Evolutionary conservation across 129 eudicot species (phyloP).

Genomic region (Smallanthus sonchifolius): DNA sequence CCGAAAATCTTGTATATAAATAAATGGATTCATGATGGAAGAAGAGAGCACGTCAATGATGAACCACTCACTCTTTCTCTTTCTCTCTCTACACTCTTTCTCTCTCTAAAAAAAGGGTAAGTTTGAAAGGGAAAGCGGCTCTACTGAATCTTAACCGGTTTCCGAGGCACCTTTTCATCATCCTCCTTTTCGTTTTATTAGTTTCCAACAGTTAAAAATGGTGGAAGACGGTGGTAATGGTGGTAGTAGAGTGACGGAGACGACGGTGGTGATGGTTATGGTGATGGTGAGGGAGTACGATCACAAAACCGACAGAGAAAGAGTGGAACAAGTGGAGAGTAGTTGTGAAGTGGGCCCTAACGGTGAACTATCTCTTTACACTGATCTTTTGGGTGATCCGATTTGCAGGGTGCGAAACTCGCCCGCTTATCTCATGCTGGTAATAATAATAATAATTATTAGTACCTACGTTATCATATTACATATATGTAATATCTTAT

Average conservation of each 20-base stretch:
- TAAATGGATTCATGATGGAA: conserved; percentile 26
- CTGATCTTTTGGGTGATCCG: conserved; percentile 98
- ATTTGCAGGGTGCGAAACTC: conserved; percentile 91
- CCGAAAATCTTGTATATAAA: conserved; percentile 28
- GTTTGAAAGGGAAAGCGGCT: conserved; percentile 34
- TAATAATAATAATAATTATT: background rate
- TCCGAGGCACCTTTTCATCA: conserved; percentile 26
- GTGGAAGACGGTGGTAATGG: conserved; percentile 23
- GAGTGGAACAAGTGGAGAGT: conserved; percentile 79
- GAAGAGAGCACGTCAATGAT: conserved; percentile 30
- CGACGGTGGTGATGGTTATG: conserved; percentile 37
- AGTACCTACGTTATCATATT: too few species aligned
- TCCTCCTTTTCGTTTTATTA: background rate
- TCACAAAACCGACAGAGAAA: conserved; percentile 35
- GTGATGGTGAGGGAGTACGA: conserved; percentile 64
- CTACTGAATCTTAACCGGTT: conserved; percentile 27
- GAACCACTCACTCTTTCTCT: conserved; percentile 19
- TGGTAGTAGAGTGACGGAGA: conserved; percentile 11
- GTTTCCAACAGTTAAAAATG: background rate
- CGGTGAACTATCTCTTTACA: conserved; percentile 70
- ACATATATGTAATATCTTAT: too few species aligned
- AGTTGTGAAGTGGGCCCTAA: conserved; percentile 90
- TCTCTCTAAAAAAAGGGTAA: conserved; percentile 29
- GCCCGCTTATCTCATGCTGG: conserved; percentile 93
- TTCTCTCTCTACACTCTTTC: conserved; percentile 17